Evolutionary conservation across 2,329 filamentous ascomycete genomes (phyloP), one percentile per base, ranked within the genome.

Genomic region (Fusarium sp.): DNA sequence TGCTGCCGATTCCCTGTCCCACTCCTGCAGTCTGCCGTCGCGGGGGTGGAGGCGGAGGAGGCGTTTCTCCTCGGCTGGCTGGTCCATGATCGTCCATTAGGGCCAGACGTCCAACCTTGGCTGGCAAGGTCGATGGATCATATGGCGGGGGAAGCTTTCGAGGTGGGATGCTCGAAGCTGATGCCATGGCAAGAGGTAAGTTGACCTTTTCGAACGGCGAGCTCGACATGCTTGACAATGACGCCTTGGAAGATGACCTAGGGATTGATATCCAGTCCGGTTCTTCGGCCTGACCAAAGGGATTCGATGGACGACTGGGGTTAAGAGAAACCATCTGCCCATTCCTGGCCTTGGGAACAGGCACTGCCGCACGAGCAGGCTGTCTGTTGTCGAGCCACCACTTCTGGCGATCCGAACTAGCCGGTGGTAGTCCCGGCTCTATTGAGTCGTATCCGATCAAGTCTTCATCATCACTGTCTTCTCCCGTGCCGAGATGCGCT

Each of bases 181-280:
- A 85, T 9, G 84, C 45, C 82, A 85, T 66, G 82, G 85, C 73
- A 16, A 81, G 83, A 4, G 89, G 88, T 60, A 88, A 82, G 68
- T 85, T 87, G 66, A 90, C 85, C 66, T 90, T 87, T 73, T 91
- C 89, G 72, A 89, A 91, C 2, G 88, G 88, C 22, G 88, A 91
- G 63, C 86, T 89, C 11, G 89, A 90, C 69, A 91, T 86, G 78
- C 87, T 90, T 3, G 87, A 89, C 0, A 88, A 85, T 1, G 88
- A 89, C 34, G 88, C 81, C 40, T 87, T 86, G 18, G 89, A 89
- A 47, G 86, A 85, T 4, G 87, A 84, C 35, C 89, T 84, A 24
- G 90, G 87, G 7, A 92, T 85, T 5, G 88, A 88, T 47, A 97
- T 90, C 96, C 96, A 98, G 78, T 98, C 95, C 11, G 92, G 90